Percentiles rank a stretch among this genome's conserved stretches.
Evolutionary conservation across 2,329 filamentous ascomycete genomes (phyloP).

Genomic region (Escovopsis sp.): DNA sequence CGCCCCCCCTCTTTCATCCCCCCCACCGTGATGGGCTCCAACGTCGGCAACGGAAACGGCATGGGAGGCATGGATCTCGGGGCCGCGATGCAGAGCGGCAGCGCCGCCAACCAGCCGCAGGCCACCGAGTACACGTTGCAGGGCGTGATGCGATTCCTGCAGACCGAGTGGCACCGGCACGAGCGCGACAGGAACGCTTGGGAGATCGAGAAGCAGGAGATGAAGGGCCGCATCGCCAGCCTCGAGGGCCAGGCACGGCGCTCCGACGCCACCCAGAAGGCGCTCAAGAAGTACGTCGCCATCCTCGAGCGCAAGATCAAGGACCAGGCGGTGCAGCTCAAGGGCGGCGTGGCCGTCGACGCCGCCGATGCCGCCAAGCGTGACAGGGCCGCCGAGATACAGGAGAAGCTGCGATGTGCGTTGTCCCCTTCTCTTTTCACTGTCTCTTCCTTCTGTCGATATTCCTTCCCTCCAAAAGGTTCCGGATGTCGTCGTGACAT

Average conservation of each 20-base stretch:
- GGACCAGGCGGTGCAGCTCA: constrained; percentile 62
- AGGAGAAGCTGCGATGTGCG: constrained; percentile 42
- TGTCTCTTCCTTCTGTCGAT: too few species aligned
- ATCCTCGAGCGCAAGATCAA: constrained; percentile 82
- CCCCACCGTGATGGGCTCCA: constrained; percentile 26
- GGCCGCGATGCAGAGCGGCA: constrained; percentile 30
- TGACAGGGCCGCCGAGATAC: constrained; percentile 36
- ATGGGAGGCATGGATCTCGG: constrained; percentile 31
- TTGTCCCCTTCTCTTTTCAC: constrained; percentile 2
- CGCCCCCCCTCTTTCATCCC: constrained; percentile 23
- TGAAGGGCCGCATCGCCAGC: constrained; percentile 93
- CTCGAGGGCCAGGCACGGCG: constrained; percentile 82
- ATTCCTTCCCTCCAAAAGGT: too few species aligned
- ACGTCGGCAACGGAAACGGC: constrained; percentile 30
- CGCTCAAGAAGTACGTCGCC: constrained; percentile 75
- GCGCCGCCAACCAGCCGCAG: constrained; percentile 36
- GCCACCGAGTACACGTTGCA: constrained; percentile 49
- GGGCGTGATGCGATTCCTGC: constrained; percentile 95
- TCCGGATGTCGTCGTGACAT: too few species aligned
- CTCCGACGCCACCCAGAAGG: constrained; percentile 76
- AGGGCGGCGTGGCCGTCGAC: constrained; percentile 25
- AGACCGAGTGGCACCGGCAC: constrained; percentile 97
- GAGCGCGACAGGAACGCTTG: constrained; percentile 95
- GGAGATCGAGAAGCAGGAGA: constrained; percentile 98
- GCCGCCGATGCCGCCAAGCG: constrained; percentile 31